These are phyloP conservation scores for Colletotrichum endophyticum DNA, from an alignment of 2,329 filamentous ascomycete species.

Conservation along the genomic window DNA sequence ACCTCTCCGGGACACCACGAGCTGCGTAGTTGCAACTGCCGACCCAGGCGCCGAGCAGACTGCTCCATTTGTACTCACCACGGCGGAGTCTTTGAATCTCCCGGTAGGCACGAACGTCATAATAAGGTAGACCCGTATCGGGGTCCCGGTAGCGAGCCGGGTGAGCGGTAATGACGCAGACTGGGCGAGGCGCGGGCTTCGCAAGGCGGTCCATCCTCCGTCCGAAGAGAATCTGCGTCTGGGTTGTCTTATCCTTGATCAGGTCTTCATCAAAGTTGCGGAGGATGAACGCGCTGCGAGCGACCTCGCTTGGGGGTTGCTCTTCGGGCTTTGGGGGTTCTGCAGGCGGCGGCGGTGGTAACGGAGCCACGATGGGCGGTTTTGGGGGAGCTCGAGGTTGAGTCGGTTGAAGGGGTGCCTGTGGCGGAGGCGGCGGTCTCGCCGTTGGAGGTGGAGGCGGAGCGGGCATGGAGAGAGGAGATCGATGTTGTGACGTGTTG, in stretches of 20 bases:
- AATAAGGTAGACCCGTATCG: constrained; percentile 80
- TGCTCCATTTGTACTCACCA: constrained; percentile 84
- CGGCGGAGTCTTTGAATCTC: constrained; percentile 77
- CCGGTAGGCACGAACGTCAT: constrained; percentile 79
- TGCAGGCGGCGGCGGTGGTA: constrained; percentile 23
- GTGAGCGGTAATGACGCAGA: constrained; percentile 84
- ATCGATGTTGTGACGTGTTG: constrained; percentile 43
- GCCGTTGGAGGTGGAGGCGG: constrained; percentile 26
- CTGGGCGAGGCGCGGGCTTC: constrained; percentile 55
- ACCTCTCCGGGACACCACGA: constrained; percentile 80
- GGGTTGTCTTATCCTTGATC: constrained; percentile 60
- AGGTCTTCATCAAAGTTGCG: constrained; percentile 64
- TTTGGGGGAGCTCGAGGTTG: constrained; percentile 14
- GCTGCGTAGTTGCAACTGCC: constrained; percentile 70
- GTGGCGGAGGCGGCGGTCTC: constrained; percentile 21
- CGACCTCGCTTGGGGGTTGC: constrained; percentile 41
- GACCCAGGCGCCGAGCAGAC: constrained; percentile 81
- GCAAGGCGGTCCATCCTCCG: constrained; percentile 60
- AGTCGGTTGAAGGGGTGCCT: constrained; percentile 18
- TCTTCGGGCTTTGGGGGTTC: constrained; percentile 5
- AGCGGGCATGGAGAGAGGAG: constrained; percentile 38
- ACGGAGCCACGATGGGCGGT: not conserved
- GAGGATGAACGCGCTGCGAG: constrained; percentile 63
- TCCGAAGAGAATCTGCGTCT: constrained; percentile 64
- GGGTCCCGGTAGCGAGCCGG: constrained; percentile 86